These are phyloP conservation scores for Claviceps cyperi DNA, from an alignment of 2,329 filamentous ascomycete species.

Conservation along the genomic window DNA sequence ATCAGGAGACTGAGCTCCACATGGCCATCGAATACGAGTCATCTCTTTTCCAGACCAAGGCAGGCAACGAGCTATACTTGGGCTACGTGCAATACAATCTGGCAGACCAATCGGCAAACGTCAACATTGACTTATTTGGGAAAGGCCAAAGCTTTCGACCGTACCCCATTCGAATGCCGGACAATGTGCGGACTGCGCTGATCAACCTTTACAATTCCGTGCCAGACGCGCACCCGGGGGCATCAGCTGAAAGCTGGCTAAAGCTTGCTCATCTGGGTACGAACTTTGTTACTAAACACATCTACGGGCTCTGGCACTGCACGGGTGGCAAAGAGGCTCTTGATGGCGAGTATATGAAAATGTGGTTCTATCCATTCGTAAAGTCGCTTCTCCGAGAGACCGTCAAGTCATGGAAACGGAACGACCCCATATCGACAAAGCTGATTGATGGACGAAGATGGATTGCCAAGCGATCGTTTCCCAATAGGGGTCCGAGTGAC, in stretches of 20 bases:
- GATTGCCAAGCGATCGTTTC: slow-evolving; percentile 10
- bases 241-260: slow-evolving; percentile 18
- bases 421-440: slow-evolving; percentile 12
- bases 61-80: slow-evolving; percentile 21
- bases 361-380: slow-evolving; percentile 25
- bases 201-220: slow-evolving; percentile 18
- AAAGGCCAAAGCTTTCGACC: slow-evolving; percentile 15
- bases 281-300: slow-evolving; percentile 23
- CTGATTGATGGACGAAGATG: slow-evolving; percentile 19
- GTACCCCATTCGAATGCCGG: slow-evolving; percentile 18
- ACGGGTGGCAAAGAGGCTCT: slow-evolving; percentile 22
- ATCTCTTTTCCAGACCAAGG: slow-evolving; percentile 24
- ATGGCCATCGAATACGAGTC: slow-evolving; percentile 27
- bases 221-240: slow-evolving; percentile 13
- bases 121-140: slow-evolving; percentile 13
- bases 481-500: not conserved
- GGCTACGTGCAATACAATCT: slow-evolving; percentile 19
- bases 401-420: slow-evolving; percentile 12
- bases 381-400: slow-evolving; percentile 16
- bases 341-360: slow-evolving; percentile 17
- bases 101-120: slow-evolving; percentile 11
- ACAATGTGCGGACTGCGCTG: slow-evolving; percentile 15
- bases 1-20: slow-evolving; percentile 18
- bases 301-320: slow-evolving; percentile 24
- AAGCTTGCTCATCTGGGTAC: slow-evolving; percentile 18